A percentile compares a stretch with the other conserved stretches of the same genome.
Evolutionary conservation across 441 rosid species (phyloP).

Genomic region (Capsella rubella): DNA sequence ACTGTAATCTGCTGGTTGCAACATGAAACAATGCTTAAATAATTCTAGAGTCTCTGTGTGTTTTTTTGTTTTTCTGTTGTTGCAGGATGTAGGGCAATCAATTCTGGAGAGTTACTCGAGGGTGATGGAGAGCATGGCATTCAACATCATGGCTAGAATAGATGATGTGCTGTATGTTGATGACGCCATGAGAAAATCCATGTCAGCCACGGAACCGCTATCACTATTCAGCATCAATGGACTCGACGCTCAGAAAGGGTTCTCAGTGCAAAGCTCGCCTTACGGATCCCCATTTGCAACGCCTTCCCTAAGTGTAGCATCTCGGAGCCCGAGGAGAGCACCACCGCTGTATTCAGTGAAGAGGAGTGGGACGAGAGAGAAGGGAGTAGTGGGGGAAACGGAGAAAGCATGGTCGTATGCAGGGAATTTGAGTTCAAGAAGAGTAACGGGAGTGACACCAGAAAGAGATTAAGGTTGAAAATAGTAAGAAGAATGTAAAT

Average conservation of each 20-base stretch:
- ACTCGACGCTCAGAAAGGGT: slow-evolving; percentile 75
- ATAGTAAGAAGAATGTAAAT: slow-evolving; percentile 33
- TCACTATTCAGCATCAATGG: slow-evolving; percentile 73
- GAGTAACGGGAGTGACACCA: slow-evolving; percentile 74
- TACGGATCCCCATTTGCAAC: slow-evolving; percentile 76
- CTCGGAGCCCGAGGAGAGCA: slow-evolving; percentile 74
- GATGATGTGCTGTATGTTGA: slow-evolving; percentile 92
- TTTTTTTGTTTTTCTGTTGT: background rate
- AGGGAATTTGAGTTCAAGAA: slow-evolving; percentile 72
- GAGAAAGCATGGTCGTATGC: slow-evolving; percentile 82
- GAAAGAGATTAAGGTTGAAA: slow-evolving; percentile 72
- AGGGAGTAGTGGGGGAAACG: slow-evolving; percentile 50
- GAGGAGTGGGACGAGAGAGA: slow-evolving; percentile 53
- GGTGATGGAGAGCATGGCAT: slow-evolving; percentile 98
- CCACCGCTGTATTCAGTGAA: slow-evolving; percentile 48
- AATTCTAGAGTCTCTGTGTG: background rate
- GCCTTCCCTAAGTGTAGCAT: slow-evolving; percentile 68
- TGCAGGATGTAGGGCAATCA: slow-evolving; percentile 96
- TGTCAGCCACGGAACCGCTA: slow-evolving; percentile 62
- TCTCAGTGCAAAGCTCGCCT: slow-evolving; percentile 72
- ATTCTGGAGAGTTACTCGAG: slow-evolving; percentile 97
- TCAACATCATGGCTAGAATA: slow-evolving; percentile 93
- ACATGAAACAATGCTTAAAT: slow-evolving; percentile 10
- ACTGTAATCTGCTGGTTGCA: background rate
- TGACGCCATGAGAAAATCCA: slow-evolving; percentile 65